Base-by-base conservation (phyloP, 345 rosid species). In the Passiflora organensis region DNA sequence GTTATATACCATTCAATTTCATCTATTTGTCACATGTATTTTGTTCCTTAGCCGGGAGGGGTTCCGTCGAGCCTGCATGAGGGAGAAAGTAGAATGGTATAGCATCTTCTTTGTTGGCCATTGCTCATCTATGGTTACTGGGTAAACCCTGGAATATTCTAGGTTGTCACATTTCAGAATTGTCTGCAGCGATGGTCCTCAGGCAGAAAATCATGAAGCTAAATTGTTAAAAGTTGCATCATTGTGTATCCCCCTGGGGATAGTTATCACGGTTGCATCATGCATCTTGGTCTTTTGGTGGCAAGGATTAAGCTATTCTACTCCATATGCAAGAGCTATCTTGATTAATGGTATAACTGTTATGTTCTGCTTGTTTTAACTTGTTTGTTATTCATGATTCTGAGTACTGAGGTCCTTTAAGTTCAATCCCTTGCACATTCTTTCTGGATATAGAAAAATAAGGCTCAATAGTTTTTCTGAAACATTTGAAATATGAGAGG, bases 21-120 rank as follows among this genome's bases (percentile, higher is more conserved):
- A 86, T 62, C 95, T 89, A 2, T 86, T 93, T 67, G 94, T 89
- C 58, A 86, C 97, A 14, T 81, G 95, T 24, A 75, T 89, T 37
- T 71, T 93, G 78, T 89, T 89, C 72, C 89, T 93, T 20, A 93
- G 97, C 60, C 85, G 97, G 36, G 99, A 93, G 69, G 99, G 97
- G 51, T 89, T 89, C 69, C 86, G 96, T 5, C 87, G 97, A 15
- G 91, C 89, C 28, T 82, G 94, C 74, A 64, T 89, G 95, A 82
- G 97, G 32, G 89, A 87, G 56, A 91, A 85, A 67, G 63, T 83
- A 41, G 72, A 78, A 58, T 49, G 93, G 95, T 89, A 72, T 38
- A 56, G 5, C 1, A 1, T 44, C 15, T 21, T 12, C 45, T 34
- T 1, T 4, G 22, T 1, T 20, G 36, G 5, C 15, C 11, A 5